phyloP scores from a whole-genome alignment of 1,139 yeast genomes.

The Debaryomyces coudertii region DNA sequence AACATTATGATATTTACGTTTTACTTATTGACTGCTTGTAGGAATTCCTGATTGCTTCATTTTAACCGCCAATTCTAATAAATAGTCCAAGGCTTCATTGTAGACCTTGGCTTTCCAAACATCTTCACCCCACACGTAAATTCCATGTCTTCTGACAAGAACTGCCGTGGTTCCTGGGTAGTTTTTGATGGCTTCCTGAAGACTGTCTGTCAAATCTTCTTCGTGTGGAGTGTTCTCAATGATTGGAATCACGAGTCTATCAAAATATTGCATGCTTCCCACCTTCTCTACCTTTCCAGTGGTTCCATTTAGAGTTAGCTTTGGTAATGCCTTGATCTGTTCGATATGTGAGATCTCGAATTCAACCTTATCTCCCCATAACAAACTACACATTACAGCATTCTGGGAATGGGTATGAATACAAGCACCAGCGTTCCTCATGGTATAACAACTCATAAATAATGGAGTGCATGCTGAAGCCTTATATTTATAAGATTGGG shows the following conservation, averaged over 20 bases:
- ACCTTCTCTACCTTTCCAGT: slow-evolving; percentile 56
- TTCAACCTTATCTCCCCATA: slow-evolving; percentile 62
- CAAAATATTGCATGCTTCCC: slow-evolving; percentile 73
- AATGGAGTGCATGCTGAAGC: slow-evolving; percentile 95
- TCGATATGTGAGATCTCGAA: slow-evolving; percentile 82
- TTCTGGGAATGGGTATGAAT: slow-evolving; percentile 92
- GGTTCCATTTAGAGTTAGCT: slow-evolving; percentile 30
- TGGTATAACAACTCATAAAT: slow-evolving; percentile 73
- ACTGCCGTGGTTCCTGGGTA: slow-evolving; percentile 86
- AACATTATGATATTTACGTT: neutral
- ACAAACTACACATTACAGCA: slow-evolving; percentile 79
- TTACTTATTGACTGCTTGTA: slow-evolving; percentile 33
- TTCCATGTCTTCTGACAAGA: slow-evolving; percentile 89
- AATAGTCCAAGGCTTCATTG: slow-evolving; percentile 90
- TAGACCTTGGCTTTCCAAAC: slow-evolving; percentile 92
- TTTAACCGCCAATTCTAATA: slow-evolving; percentile 81
- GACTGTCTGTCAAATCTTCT: slow-evolving; percentile 73
- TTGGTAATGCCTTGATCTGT: slow-evolving; percentile 90
- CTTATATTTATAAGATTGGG: slow-evolving; percentile 55
- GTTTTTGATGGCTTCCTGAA: slow-evolving; percentile 62
- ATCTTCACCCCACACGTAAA: slow-evolving; percentile 92
- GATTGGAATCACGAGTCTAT: slow-evolving; percentile 81
- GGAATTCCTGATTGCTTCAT: slow-evolving; percentile 69
- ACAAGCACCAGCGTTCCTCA: slow-evolving; percentile 86
- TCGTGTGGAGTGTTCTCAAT: slow-evolving; percentile 90